These are phyloP conservation scores for Hippophae gyantsensis DNA, from an alignment of 306 rosid species.

Conservation along the genomic window DNA sequence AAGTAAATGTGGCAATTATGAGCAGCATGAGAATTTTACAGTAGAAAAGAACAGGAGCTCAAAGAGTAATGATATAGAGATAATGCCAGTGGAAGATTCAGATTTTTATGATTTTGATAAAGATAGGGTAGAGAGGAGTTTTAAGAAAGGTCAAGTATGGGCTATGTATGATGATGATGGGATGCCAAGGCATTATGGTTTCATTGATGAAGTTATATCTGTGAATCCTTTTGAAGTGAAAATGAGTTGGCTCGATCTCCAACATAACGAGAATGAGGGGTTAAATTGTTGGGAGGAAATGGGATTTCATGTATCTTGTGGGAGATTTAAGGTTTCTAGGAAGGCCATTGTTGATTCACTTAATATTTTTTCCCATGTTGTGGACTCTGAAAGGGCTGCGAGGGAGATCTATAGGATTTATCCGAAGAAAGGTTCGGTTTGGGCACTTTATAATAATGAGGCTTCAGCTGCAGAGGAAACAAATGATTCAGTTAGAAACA, in stretches of 20 bases:
- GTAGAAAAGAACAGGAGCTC: conserved; percentile 14
- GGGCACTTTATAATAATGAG: conserved; percentile 64
- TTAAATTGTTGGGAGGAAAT: conserved; percentile 35
- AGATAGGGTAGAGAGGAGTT: conserved; percentile 70
- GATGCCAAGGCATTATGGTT: conserved; percentile 72
- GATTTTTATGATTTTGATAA: conserved; percentile 73
- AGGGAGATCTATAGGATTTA: conserved; percentile 58
- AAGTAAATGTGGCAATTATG: conserved; percentile 15
- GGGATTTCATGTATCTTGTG: conserved; percentile 65
- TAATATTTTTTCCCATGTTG: conserved; percentile 70
- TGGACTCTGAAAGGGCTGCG: conserved; percentile 58
- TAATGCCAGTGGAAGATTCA: conserved; percentile 61
- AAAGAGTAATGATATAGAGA: conserved; percentile 25
- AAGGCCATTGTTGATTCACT: conserved; percentile 42
- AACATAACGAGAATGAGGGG: conserved; percentile 40
- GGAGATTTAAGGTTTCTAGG: conserved; percentile 55
- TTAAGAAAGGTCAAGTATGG: conserved; percentile 91
- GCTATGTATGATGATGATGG: conserved; percentile 79
- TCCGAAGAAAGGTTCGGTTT: conserved; percentile 86
- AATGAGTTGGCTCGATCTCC: conserved; percentile 76
- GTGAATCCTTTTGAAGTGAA: conserved; percentile 61
- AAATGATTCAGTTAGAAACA: conserved; percentile 21
- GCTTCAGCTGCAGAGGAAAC: conserved; percentile 35
- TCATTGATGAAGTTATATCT: conserved; percentile 60
- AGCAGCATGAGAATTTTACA: conserved; percentile 18